A percentile compares a stretch with the other conserved stretches of the same genome.
Conservation (phyloP, 306 rosid species). For the Adenanthera pavonina region DNA sequence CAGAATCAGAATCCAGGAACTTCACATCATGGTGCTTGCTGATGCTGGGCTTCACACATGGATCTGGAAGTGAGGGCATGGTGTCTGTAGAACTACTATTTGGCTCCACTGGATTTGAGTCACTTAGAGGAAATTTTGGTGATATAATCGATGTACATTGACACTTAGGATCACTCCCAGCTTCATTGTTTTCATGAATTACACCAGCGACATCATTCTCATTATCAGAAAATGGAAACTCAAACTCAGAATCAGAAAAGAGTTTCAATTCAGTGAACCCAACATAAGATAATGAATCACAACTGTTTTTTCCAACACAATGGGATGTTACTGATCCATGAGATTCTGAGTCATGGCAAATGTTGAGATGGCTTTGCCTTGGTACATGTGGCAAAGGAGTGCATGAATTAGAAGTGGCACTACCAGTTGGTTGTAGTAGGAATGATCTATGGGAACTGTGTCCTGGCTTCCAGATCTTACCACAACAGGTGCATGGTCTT, state of each 20-base stretch:
- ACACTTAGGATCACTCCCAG: constrained; percentile 35
- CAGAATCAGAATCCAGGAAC: constrained; percentile 34
- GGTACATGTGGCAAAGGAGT: constrained; percentile 65
- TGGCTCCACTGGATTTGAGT: constrained; percentile 39
- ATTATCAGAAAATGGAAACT: constrained; percentile 61
- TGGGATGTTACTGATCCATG: constrained; percentile 43
- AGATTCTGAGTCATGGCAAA: constrained; percentile 45
- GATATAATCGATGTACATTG: constrained; percentile 43
- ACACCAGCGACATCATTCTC: constrained; percentile 47
- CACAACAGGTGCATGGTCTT: constrained; percentile 61
- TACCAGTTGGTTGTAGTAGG: constrained; percentile 47
- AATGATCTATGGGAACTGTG: constrained; percentile 45
- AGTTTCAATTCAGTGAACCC: constrained; percentile 56
- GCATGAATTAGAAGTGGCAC: constrained; percentile 48
- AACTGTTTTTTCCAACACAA: constrained; percentile 33
- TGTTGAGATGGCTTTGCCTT: constrained; percentile 46
- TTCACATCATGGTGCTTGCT: constrained; percentile 40
- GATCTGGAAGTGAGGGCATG: constrained; percentile 44
- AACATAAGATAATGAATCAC: constrained; percentile 44
- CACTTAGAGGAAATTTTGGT: constrained; percentile 35
- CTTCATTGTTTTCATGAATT: constrained; percentile 41
- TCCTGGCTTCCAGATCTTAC: constrained; percentile 56
- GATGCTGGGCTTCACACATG: constrained; percentile 47
- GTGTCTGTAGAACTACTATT: constrained; percentile 32
- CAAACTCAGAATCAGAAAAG: constrained; percentile 74